Percentiles rank a stretch among this genome's conserved stretches.
These are phyloP conservation scores for Brassica juncea DNA, from an alignment of 345 rosid species.

Conservation along the genomic window DNA sequence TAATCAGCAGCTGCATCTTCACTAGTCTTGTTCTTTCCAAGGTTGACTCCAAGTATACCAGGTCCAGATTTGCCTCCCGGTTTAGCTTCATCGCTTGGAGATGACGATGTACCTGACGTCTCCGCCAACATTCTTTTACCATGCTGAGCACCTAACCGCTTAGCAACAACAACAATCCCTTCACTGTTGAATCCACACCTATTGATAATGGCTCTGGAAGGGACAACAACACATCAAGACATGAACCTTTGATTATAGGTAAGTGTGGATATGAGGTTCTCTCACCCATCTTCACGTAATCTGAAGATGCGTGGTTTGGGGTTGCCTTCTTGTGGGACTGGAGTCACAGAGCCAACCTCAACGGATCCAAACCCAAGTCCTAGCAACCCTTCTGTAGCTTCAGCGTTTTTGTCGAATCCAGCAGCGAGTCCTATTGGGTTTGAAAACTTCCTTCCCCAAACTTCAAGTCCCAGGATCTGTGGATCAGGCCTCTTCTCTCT, in stretches of 20 bases:
- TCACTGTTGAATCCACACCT: slow-evolving; percentile 97
- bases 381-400: slow-evolving; percentile 87
- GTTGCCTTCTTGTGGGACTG: slow-evolving; percentile 95
- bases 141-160: slow-evolving; percentile 95
- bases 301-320: slow-evolving; percentile 92
- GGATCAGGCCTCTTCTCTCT: slow-evolving; percentile 93
- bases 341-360: slow-evolving; percentile 97
- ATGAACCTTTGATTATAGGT: too few relatives aligned
- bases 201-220: slow-evolving; percentile 84
- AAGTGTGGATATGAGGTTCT: background rate
- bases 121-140: slow-evolving; percentile 93
- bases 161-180: slow-evolving; percentile 95
- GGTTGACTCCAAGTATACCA: slow-evolving; percentile 96
- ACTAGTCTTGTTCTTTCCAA: slow-evolving; percentile 96
- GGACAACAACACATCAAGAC: slow-evolving; percentile 8
- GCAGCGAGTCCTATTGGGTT: slow-evolving; percentile 98
- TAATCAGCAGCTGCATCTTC: slow-evolving; percentile 94
- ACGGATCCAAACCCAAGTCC: slow-evolving; percentile 95
- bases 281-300: slow-evolving; percentile 78
- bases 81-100: slow-evolving; percentile 56
- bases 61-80: slow-evolving; percentile 98
- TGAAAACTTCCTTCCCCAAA: slow-evolving; percentile 96
- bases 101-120: slow-evolving; percentile 65
- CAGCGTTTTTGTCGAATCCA: slow-evolving; percentile 98
- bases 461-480: slow-evolving; percentile 72